These are phyloP conservation scores for Hyaloscypha bicolor DNA, from an alignment of 495 filamentous ascomycete genomes.

Conservation along the genomic window DNA sequence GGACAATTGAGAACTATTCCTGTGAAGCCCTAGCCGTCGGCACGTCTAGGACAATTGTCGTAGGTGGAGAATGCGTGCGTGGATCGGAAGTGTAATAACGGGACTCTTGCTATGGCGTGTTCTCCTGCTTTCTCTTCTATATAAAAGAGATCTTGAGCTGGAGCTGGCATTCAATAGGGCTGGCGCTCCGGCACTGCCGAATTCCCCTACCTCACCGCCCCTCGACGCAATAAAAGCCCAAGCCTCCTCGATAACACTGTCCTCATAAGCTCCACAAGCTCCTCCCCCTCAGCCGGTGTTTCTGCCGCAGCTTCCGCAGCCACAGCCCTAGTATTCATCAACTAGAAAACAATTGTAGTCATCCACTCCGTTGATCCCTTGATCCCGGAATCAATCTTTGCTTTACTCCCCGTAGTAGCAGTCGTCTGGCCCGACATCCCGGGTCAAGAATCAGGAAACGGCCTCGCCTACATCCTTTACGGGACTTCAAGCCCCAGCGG, in stretches of 20 bases:
- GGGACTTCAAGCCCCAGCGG: constrained; percentile 82
- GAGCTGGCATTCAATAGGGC: constrained; percentile 54
- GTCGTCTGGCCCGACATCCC: constrained; percentile 93
- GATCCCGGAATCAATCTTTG: constrained; percentile 73
- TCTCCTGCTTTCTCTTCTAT: background rate
- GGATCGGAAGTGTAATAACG: too few species aligned
- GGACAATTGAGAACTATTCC: background rate
- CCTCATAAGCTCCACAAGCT: constrained; percentile 72
- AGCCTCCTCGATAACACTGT: constrained; percentile 59
- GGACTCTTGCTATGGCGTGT: constrained; percentile 64
- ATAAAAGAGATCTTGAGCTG: background rate
- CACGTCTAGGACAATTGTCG: background rate
- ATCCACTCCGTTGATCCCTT: constrained; percentile 85
- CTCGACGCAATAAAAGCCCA: constrained; percentile 80
- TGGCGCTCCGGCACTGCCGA: constrained; percentile 91
- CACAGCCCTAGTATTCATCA: constrained; percentile 80
- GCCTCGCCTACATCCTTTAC: constrained; percentile 88
- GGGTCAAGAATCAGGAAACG: constrained; percentile 88
- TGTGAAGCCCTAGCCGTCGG: background rate
- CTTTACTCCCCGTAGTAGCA: constrained; percentile 64
- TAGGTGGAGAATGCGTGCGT: too few species aligned
- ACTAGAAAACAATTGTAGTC: constrained; percentile 90
- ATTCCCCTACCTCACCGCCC: constrained; percentile 90
- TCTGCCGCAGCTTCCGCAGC: constrained; percentile 69
- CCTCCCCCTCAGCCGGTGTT: constrained; percentile 64